phyloP scores from a whole-genome alignment of 2,329 filamentous ascomycete species.

The Pseudogymnoascus sp. region DNA sequence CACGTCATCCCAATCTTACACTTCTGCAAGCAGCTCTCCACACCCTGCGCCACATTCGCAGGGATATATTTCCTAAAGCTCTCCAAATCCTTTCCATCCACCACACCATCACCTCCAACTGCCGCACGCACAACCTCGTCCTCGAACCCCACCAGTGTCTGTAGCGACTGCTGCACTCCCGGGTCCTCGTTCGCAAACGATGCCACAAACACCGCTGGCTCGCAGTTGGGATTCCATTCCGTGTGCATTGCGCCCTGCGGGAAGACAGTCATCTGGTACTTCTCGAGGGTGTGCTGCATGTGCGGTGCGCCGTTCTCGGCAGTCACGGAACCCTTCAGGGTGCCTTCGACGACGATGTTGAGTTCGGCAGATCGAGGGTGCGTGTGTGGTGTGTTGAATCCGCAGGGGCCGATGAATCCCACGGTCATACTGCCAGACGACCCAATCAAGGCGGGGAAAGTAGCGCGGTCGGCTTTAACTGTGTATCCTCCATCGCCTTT shows the following conservation, averaged over 20 bases:
- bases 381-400: constrained; percentile 29
- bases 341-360: constrained; percentile 17
- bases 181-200: constrained; percentile 28
- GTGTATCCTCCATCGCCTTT: constrained; percentile 26
- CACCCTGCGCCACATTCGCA: constrained; percentile 36
- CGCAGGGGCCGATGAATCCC: constrained; percentile 32
- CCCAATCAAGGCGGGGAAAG: constrained; percentile 32
- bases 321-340: constrained; percentile 14
- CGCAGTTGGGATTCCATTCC: constrained; percentile 20
- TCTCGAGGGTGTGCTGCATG: constrained; percentile 13
- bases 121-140: constrained; percentile 29
- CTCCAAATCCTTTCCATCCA: constrained; percentile 30
- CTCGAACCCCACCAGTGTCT: constrained; percentile 32
- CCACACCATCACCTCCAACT: constrained; percentile 22
- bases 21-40: constrained; percentile 37
- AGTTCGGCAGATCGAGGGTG: constrained; percentile 24
- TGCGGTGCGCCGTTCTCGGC: constrained; percentile 17
- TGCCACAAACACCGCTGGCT: constrained; percentile 17
- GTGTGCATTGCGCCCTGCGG: constrained; percentile 22
- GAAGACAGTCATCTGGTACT: constrained; percentile 24
- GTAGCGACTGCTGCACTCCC: constrained; percentile 30
- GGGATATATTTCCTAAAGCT: constrained; percentile 29
- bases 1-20: constrained; percentile 32
- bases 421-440: constrained; percentile 30
- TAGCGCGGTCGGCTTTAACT: constrained; percentile 30